Conservation (phyloP, 768 basidiomycete genomes). For the Chiua virens region DNA sequence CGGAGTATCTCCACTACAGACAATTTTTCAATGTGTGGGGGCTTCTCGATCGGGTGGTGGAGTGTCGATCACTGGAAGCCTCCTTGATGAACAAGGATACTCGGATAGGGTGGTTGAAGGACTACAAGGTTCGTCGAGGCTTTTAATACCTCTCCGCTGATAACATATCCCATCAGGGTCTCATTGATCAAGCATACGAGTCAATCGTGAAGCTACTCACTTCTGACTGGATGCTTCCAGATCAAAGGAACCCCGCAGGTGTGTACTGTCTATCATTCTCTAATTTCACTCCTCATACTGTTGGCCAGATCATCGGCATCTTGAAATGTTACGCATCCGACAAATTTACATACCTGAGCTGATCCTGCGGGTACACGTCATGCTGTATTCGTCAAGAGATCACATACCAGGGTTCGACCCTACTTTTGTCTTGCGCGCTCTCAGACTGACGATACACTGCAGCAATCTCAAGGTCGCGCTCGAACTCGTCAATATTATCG, state of each 20-base stretch:
- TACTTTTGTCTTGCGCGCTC: background rate
- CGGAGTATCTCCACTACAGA: slow-evolving; percentile 76
- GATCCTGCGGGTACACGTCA: slow-evolving; percentile 77
- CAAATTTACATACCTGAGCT: slow-evolving; percentile 90
- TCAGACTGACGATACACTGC: slow-evolving; percentile 1
- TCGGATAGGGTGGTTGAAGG: slow-evolving; percentile 57
- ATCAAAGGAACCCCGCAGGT: slow-evolving; percentile 47
- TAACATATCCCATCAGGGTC: slow-evolving; percentile 35
- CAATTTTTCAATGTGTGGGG: slow-evolving; percentile 81
- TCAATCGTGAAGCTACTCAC: slow-evolving; percentile 70
- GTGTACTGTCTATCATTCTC: background rate
- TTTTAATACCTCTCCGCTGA: background rate
- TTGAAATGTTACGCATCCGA: slow-evolving; percentile 78
- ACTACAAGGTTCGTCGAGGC: slow-evolving; percentile 51
- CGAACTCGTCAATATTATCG: slow-evolving; percentile 79
- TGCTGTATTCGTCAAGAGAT: slow-evolving; percentile 62
- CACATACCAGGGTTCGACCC: slow-evolving; percentile 65
- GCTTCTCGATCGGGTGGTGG: slow-evolving; percentile 57
- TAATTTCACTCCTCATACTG: slow-evolving; percentile 1
- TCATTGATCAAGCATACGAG: slow-evolving; percentile 64
- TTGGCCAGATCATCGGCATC: slow-evolving; percentile 53
- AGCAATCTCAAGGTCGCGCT: slow-evolving; percentile 80
- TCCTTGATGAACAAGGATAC: slow-evolving; percentile 60
- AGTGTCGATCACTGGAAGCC: slow-evolving; percentile 57
- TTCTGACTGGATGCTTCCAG: slow-evolving; percentile 72